Conservation (phyloP, 805 yeast genomes). For the Geotrichum ghanense region DNA sequence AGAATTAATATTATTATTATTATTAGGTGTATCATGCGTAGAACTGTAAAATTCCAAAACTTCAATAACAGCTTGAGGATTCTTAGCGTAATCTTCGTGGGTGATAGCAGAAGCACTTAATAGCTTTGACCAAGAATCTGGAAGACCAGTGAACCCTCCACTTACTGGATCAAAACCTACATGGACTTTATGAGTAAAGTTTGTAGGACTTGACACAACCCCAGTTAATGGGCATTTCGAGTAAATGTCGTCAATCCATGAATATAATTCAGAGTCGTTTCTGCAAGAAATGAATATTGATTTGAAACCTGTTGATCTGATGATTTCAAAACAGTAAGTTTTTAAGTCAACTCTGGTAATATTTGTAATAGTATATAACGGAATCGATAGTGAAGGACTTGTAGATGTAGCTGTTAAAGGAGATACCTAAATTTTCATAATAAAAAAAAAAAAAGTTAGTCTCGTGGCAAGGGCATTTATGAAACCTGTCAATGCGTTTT, state of each 20-base stretch:
- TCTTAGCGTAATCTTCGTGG: slow-evolving; percentile 74
- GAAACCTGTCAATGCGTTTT: too few species aligned
- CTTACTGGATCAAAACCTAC: slow-evolving; percentile 79
- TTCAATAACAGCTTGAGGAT: slow-evolving; percentile 91
- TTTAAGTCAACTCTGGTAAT: slow-evolving; percentile 60
- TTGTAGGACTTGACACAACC: slow-evolving; percentile 77
- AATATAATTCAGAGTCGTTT: slow-evolving; percentile 65
- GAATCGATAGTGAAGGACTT: slow-evolving; percentile 30
- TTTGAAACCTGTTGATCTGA: slow-evolving; percentile 33
- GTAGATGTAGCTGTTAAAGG: slow-evolving; percentile 11
- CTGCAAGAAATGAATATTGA: slow-evolving; percentile 67
- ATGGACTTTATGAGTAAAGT: slow-evolving; percentile 91
- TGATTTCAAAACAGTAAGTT: slow-evolving; percentile 73
- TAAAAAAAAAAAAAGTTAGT: slow-evolving; percentile 1
- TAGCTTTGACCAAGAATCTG: slow-evolving; percentile 83
- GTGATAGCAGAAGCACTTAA: slow-evolving; percentile 81
- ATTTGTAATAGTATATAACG: slow-evolving; percentile 46
- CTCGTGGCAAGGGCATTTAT: background rate
- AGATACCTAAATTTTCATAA: background rate
- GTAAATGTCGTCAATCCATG: slow-evolving; percentile 82
- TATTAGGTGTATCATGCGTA: slow-evolving; percentile 8
- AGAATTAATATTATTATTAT: slow-evolving; percentile 11
- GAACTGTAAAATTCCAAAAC: slow-evolving; percentile 64
- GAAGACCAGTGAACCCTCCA: slow-evolving; percentile 86
- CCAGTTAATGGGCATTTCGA: slow-evolving; percentile 30